Conservation (phyloP, 441 rosid species). For the Macaranga tanarius region DNA sequence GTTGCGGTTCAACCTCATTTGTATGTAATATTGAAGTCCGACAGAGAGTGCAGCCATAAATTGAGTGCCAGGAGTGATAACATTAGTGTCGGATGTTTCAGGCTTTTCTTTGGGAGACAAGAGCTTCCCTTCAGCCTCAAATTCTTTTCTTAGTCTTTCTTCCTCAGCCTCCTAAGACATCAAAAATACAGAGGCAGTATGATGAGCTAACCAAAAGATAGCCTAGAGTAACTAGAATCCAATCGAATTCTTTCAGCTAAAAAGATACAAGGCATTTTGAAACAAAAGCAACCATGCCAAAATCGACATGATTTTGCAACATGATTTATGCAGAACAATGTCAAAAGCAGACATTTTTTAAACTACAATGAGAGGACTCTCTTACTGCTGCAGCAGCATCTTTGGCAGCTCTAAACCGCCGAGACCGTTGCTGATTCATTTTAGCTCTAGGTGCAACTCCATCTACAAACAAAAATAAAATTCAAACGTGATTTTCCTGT, state of each 20-base stretch:
- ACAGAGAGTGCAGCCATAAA: conserved; percentile 87
- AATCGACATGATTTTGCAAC: neutral
- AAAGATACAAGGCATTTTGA: no score
- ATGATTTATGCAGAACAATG: neutral
- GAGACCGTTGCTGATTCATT: conserved; percentile 97
- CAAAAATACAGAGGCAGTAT: neutral
- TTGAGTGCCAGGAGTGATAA: conserved; percentile 94
- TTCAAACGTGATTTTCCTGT: conserved; percentile 3
- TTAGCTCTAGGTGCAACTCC: conserved; percentile 99
- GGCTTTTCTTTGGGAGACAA: conserved; percentile 66
- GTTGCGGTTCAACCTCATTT: conserved; percentile 73
- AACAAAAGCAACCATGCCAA: no score
- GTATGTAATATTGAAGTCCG: conserved; percentile 88
- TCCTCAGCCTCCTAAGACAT: conserved; percentile 81
- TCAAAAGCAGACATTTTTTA: conserved; percentile 5
- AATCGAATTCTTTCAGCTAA: neutral
- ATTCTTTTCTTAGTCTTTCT: conserved; percentile 77
- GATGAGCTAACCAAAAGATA: neutral
- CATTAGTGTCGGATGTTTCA: conserved; percentile 89
- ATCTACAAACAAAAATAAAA: conserved; percentile 41
- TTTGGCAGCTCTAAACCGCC: conserved; percentile 96
- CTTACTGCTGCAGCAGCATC: conserved; percentile 92
- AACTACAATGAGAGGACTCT: conserved; percentile 16
- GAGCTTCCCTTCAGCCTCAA: conserved; percentile 60
- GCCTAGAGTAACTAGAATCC: neutral